A percentile compares a stretch with the other conserved stretches of the same genome.
Conservation (phyloP, 129 eudicot genomes). For the Artemisia annua region DNA sequence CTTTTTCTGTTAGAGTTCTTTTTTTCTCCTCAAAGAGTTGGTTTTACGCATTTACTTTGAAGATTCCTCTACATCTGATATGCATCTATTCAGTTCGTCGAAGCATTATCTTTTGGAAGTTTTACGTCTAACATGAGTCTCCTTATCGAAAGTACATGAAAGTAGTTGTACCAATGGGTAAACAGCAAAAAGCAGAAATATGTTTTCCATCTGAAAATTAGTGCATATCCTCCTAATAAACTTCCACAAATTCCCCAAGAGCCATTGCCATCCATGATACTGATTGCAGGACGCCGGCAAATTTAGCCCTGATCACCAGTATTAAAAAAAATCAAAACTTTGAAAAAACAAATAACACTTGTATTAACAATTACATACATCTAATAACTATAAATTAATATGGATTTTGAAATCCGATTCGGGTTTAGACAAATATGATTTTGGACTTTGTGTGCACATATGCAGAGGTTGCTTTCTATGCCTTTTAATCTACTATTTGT, state of each 20-base stretch:
- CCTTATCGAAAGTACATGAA: conserved; percentile 76
- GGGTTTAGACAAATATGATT: too few species aligned
- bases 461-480: too few species aligned
- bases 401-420: too few species aligned
- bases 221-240: too few species aligned
- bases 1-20: conserved; percentile 53
- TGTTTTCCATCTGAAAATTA: conserved; percentile 59
- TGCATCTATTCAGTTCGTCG: conserved; percentile 32
- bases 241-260: conserved; percentile 92
- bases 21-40: conserved; percentile 47
- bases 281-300: conserved; percentile 9
- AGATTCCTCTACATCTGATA: conserved; percentile 35
- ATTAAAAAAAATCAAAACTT: too few species aligned
- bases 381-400: neutral
- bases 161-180: conserved; percentile 70
- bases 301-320: too few species aligned
- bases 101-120: conserved; percentile 38
- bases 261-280: conserved; percentile 98
- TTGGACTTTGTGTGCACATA: too few species aligned
- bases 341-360: too few species aligned
- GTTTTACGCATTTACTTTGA: conserved; percentile 40
- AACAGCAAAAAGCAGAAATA: conserved; percentile 68
- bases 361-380: neutral
- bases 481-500: too few species aligned
- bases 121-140: conserved; percentile 40